These are phyloP conservation scores for Petunia secreta DNA, from an alignment of 257 asterid genomes.

Conservation along the genomic window DNA sequence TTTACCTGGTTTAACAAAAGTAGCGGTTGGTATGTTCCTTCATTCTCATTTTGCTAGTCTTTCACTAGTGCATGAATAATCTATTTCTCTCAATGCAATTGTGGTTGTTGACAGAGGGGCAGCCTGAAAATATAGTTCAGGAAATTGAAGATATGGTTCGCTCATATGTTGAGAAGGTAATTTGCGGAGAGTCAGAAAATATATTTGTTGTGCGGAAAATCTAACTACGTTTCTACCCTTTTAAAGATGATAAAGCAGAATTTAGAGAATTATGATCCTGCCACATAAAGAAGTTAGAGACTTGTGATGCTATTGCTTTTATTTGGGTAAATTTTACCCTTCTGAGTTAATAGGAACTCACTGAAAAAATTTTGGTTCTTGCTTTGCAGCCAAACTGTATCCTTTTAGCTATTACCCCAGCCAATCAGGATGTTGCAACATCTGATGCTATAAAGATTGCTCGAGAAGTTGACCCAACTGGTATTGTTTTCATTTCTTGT, in stretches of 20 bases:
- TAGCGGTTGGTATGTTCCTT: conserved; percentile 49
- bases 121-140: conserved; percentile 46
- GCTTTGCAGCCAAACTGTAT: conserved; percentile 48
- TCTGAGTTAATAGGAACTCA: neutral
- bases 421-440: conserved; percentile 58
- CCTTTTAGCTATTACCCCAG: conserved; percentile 53
- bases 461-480: conserved; percentile 54
- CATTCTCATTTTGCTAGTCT: conserved; percentile 11
- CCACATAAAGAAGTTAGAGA: neutral
- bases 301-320: neutral
- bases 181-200: neutral
- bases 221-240: conserved; percentile 10
- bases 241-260: neutral
- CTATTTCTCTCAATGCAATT: neutral
- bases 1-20: conserved; percentile 55
- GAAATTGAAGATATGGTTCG: conserved; percentile 55
- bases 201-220: neutral
- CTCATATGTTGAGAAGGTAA: conserved; percentile 50
- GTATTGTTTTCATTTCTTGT: conserved; percentile 31
- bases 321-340: neutral
- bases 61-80: neutral
- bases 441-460: conserved; percentile 56
- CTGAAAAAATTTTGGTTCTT: conserved; percentile 11
- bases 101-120: conserved; percentile 42
- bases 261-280: conserved; percentile 7